phyloP scores from a whole-genome alignment of 1,139 yeast species.

The Zygosaccharomyces sapae region DNA sequence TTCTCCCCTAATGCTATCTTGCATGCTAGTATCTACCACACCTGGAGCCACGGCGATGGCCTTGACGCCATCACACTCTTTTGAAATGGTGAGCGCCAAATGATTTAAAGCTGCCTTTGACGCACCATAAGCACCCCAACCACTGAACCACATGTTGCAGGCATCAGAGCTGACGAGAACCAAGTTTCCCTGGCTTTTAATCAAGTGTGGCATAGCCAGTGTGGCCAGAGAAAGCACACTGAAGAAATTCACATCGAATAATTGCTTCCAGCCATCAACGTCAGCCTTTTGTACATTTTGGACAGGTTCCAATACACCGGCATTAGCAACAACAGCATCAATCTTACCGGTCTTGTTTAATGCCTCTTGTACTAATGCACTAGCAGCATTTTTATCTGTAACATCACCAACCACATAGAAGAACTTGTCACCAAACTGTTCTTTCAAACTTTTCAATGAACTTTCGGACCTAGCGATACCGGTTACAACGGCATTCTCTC shows the following conservation, averaged over 20 bases:
- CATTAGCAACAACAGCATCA: constrained; percentile 75
- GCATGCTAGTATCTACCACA: constrained; percentile 88
- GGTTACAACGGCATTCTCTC: constrained; percentile 54
- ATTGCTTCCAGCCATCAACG: constrained; percentile 54
- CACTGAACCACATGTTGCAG: constrained; percentile 37
- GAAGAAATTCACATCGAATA: constrained; percentile 76
- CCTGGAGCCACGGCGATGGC: constrained; percentile 86
- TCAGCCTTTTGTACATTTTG: constrained; percentile 41
- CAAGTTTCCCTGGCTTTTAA: constrained; percentile 43
- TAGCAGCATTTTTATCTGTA: constrained; percentile 43
- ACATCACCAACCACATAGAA: constrained; percentile 67
- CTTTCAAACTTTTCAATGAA: constrained; percentile 44
- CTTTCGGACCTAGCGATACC: constrained; percentile 68
- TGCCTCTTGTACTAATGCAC: constrained; percentile 47
- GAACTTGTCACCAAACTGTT: constrained; percentile 50
- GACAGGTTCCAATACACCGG: constrained; percentile 85
- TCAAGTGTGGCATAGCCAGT: constrained; percentile 55
- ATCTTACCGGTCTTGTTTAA: constrained; percentile 47
- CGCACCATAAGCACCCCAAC: constrained; percentile 89
- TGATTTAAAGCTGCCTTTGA: constrained; percentile 88
- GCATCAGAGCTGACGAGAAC: constrained; percentile 89
- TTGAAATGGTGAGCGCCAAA: constrained; percentile 59
- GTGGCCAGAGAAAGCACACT: constrained; percentile 63
- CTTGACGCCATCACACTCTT: constrained; percentile 57
- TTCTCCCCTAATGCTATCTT: constrained; percentile 63